Conservation (phyloP, 176 grass and related monocot genomes). For the Puya raimondii region DNA sequence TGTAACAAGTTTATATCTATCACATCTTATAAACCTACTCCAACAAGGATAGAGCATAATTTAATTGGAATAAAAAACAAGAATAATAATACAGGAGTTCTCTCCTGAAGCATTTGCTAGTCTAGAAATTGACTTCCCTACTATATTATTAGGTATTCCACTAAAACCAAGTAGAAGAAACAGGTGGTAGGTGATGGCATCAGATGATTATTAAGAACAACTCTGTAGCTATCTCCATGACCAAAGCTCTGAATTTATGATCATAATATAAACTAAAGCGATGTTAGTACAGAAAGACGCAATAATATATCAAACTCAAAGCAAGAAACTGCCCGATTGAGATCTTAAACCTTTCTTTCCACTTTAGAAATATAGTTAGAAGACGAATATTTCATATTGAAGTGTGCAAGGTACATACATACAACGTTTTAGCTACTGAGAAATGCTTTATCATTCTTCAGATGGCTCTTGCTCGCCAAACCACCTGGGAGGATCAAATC, state of each 20-base stretch:
- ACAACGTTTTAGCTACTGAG: neutral
- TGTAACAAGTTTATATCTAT: neutral
- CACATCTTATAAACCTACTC: neutral
- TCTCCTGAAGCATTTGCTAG: neutral
- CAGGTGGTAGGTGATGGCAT: neutral
- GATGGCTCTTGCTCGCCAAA: constrained; percentile 59
- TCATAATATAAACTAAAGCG: neutral
- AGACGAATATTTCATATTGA: too few species aligned
- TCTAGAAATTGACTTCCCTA: neutral
- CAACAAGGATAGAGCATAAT: neutral
- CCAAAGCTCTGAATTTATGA: neutral
- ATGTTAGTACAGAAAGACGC: neutral
- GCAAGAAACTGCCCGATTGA: neutral
- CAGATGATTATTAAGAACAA: neutral
- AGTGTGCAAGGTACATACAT: too few species aligned
- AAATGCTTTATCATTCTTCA: constrained; percentile 22
- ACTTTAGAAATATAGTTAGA: neutral
- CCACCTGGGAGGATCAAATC: constrained; percentile 84
- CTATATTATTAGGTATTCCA: neutral
- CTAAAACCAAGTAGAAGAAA: neutral
- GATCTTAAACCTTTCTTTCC: neutral
- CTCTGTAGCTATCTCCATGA: neutral
- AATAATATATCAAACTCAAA: neutral
- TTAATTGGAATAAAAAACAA: neutral
- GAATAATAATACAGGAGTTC: neutral